Evolutionary conservation across 495 filamentous ascomycete species (phyloP).

Genomic region (Clavariopsis aquatica): DNA sequence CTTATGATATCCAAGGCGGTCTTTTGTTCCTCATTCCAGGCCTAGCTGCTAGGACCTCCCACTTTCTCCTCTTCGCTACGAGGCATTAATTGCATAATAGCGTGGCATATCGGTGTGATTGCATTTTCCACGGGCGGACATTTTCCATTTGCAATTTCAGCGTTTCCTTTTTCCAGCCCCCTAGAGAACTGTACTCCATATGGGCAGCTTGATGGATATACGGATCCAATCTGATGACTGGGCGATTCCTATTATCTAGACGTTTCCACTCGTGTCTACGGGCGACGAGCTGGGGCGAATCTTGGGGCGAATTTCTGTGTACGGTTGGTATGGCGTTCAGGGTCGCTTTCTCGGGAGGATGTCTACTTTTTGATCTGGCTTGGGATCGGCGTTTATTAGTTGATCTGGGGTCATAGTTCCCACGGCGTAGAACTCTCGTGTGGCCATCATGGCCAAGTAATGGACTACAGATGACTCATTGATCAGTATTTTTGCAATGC

Average conservation of each 20-base stretch:
- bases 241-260: slow-evolving; percentile 3
- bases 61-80: slow-evolving; percentile 9
- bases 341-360: neutral
- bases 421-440: slow-evolving; percentile 19
- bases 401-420: slow-evolving; percentile 10
- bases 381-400: slow-evolving; percentile 11
- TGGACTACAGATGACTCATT: slow-evolving; percentile 10
- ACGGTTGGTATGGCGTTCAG: slow-evolving; percentile 4
- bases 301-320: neutral
- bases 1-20: slow-evolving; percentile 15
- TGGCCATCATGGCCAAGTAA: slow-evolving; percentile 22
- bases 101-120: slow-evolving; percentile 14
- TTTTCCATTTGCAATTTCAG: slow-evolving; percentile 12
- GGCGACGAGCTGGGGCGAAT: neutral
- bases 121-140: slow-evolving; percentile 1
- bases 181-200: slow-evolving; percentile 5
- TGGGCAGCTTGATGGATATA: slow-evolving; percentile 4
- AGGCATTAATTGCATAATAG: slow-evolving; percentile 24
- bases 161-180: slow-evolving; percentile 12
- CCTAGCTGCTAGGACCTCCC: neutral
- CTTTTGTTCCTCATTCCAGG: neutral
- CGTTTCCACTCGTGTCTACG: neutral
- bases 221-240: slow-evolving; percentile 20
- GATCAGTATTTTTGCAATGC: neutral
- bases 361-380: slow-evolving; percentile 6